Conservation (phyloP, 768 basidiomycete genomes). For the Agaricus subrufescens region DNA sequence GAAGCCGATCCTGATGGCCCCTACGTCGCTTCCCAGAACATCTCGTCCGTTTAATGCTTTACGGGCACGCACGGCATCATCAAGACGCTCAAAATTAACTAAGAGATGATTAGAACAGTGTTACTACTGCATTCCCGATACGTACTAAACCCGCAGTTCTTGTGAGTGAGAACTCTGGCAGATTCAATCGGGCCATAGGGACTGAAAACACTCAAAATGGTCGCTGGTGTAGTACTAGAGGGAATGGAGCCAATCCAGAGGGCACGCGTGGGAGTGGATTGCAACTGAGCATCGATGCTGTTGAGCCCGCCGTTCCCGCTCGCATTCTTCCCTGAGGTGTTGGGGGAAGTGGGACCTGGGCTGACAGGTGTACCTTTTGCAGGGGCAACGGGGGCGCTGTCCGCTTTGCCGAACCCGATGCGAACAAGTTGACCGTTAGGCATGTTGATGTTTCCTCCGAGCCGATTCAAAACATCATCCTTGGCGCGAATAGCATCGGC, state of each 20-base stretch:
- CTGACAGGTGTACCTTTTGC: conserved; percentile 69
- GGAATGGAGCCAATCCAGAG: conserved; percentile 99
- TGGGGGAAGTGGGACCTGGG: conserved; percentile 63
- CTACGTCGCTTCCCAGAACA: conserved; percentile 93
- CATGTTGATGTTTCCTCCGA: conserved; percentile 92
- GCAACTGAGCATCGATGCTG: conserved; percentile 80
- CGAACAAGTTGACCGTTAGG: conserved; percentile 94
- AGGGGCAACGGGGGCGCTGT: conserved; percentile 90
- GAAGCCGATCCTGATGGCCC: conserved; percentile 94
- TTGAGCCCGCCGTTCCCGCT: conserved; percentile 50
- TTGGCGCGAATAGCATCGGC: conserved; percentile 96
- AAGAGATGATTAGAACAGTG: conserved; percentile 9
- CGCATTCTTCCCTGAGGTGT: conserved; percentile 40
- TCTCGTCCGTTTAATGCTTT: conserved; percentile 96
- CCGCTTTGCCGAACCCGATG: conserved; percentile 97
- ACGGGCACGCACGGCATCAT: conserved; percentile 93
- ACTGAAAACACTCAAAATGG: conserved; percentile 93
- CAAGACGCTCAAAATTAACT: conserved; percentile 97
- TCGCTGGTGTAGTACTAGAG: conserved; percentile 89
- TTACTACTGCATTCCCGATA: conserved; percentile 15
- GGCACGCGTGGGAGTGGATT: conserved; percentile 89
- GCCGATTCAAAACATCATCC: conserved; percentile 93
- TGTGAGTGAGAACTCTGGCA: conserved; percentile 92
- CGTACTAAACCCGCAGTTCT: conserved; percentile 91
- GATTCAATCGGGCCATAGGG: conserved; percentile 98